Evolutionary conservation across 176 grass and related monocot species (phyloP).

Genomic region (Eragrostis curvula): DNA sequence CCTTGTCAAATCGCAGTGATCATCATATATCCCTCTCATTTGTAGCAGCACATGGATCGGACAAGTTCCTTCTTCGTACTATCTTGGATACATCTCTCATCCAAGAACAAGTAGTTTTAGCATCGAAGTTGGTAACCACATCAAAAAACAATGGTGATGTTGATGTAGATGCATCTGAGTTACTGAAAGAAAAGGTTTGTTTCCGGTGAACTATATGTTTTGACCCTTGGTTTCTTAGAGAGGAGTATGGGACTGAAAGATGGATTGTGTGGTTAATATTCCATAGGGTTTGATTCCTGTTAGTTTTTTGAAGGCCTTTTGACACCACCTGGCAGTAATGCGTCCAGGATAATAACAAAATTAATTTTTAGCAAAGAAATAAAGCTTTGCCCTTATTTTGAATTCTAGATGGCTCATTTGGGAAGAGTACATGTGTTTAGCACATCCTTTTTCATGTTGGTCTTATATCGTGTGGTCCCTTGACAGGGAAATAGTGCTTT

Average conservation of each 20-base stretch:
- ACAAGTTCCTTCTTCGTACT: conserved; percentile 81
- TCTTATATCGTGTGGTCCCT: not conserved
- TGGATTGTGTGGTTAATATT: not conserved
- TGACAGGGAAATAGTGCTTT: conserved; percentile 89
- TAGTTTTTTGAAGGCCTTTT: not conserved
- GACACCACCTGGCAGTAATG: not conserved
- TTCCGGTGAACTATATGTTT: conserved; percentile 27
- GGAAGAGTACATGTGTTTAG: too few relatives aligned
- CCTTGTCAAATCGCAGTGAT: conserved; percentile 73
- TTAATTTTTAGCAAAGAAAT: not conserved
- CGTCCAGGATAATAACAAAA: conserved; percentile 4
- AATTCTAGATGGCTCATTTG: conserved; percentile 15
- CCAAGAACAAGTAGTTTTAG: conserved; percentile 72
- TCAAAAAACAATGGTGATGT: conserved; percentile 56
- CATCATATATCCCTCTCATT: conserved; percentile 84
- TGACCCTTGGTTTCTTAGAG: conserved; percentile 20
- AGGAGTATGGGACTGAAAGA: conserved; percentile 3
- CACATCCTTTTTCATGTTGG: too few relatives aligned
- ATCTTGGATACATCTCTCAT: conserved; percentile 65
- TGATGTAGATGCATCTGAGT: conserved; percentile 60
- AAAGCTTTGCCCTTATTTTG: not conserved
- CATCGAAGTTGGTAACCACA: conserved; percentile 62
- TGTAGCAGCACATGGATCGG: conserved; percentile 81
- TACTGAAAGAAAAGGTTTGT: conserved; percentile 95
- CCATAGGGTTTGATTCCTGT: conserved; percentile 19